These are phyloP conservation scores for Pythium rishiriense DNA, from an alignment of 352 stramenopile genomes.

Conservation along the genomic window DNA sequence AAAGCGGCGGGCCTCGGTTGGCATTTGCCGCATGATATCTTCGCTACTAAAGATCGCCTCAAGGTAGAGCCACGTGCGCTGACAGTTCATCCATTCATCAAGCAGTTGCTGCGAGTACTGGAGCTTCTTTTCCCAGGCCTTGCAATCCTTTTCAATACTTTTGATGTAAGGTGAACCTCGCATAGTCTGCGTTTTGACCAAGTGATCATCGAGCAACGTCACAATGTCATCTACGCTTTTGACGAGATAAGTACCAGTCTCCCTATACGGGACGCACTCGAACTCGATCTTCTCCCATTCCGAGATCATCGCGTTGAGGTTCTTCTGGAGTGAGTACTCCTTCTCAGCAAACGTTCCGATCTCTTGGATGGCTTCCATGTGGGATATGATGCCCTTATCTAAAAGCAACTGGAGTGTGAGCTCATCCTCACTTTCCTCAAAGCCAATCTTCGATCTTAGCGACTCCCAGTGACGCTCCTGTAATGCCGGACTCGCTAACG, in stretches of 20 bases:
- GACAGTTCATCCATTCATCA: constrained; percentile 93
- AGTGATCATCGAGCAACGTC: constrained; percentile 91
- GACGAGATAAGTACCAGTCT: constrained; percentile 91
- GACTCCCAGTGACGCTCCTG: constrained; percentile 93
- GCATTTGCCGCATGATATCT: constrained; percentile 96
- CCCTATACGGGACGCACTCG: constrained; percentile 91
- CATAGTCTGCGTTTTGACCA: constrained; percentile 96
- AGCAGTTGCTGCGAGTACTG: constrained; percentile 91
- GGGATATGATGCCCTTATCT: constrained; percentile 78
- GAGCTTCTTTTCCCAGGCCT: constrained; percentile 89
- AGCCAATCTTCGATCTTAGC: constrained; percentile 88
- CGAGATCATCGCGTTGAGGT: constrained; percentile 91
- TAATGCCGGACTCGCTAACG: constrained; percentile 88
- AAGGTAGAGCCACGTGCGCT: constrained; percentile 95
- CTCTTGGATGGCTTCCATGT: constrained; percentile 91
- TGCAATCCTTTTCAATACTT: constrained; percentile 91
- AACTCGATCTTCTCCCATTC: constrained; percentile 95
- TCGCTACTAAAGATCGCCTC: constrained; percentile 95
- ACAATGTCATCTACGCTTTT: constrained; percentile 90
- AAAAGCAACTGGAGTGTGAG: constrained; percentile 80
- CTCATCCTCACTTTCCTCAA: constrained; percentile 84
- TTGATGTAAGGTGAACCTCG: constrained; percentile 94
- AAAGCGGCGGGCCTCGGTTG: constrained; percentile 89
- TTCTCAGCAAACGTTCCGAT: constrained; percentile 93
- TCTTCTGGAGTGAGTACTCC: constrained; percentile 94